Base-by-base conservation (phyloP, 148 eudicot species). In the Chenopodium quinoa region DNA sequence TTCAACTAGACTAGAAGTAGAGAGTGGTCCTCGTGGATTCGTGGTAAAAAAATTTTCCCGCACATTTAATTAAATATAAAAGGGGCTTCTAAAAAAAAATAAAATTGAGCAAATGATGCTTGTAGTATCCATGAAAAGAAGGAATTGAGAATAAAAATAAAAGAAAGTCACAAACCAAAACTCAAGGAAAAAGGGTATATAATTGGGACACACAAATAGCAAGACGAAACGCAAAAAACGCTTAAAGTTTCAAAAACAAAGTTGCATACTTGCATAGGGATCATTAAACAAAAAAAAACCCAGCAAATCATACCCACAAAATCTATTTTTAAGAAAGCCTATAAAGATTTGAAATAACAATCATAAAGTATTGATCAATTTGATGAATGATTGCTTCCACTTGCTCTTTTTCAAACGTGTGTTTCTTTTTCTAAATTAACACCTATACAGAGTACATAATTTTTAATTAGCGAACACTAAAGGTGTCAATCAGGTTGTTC, bases 181-280 rank as follows among this genome's bases (percentile, higher is more conserved):
- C 66, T 79, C 44, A 70, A 79, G 81, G 81, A 54, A 69, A 52
- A 70, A 79, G 44, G 66, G 44, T 14, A 22, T 11, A 19, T 11
- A 66, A 78, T 64, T 23, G 71, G 37, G 72, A 64, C 80, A 64
- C 13, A 19, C 63, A 78, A 47, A 66, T 25, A 78, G 11, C 25
- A 23, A 68, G 47, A 7, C 32, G 74, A 78, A 66, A 54, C 75
- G 76, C 63, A 50, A 23, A 74, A 74, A 56, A 37, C 44, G 44
- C 40, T 50, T 52, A 50, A 79, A 69, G 81, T 69, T 79, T 52
- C 16, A 3, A 68, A 50, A 13, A 46, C 31, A 11, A 67, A 22
- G 20, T 23, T 78, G 19, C 75, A 69, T 79, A 19, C 75, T 23
- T 78, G 19, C 75, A 69, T 79, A 19, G 81, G 75, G 81, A 79